phyloP scores from a whole-genome alignment of 306 rosid species.

The Gynostemma pentaphyllum region DNA sequence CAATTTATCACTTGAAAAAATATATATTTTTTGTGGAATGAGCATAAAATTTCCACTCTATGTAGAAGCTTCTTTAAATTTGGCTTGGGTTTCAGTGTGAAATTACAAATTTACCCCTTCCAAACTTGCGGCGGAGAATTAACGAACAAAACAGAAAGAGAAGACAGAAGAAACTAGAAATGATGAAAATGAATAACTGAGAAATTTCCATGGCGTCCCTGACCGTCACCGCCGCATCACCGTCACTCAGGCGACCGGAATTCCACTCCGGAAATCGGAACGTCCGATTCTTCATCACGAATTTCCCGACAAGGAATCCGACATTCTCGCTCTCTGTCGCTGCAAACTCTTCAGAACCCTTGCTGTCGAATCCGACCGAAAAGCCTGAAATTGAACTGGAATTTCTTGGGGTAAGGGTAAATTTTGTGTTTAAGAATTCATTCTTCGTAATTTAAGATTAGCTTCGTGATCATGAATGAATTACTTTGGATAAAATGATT shows the following conservation, averaged over 20 bases:
- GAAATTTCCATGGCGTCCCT: conserved; percentile 34
- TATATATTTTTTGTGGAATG: too few species aligned
- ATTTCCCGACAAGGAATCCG: conserved; percentile 16
- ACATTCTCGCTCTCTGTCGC: conserved; percentile 20
- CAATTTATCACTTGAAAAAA: too few species aligned
- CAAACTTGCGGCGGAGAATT: background rate
- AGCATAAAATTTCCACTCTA: background rate
- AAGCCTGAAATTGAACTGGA: conserved; percentile 62
- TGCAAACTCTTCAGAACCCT: conserved; percentile 16
- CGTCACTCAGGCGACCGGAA: conserved; percentile 19
- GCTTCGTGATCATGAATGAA: too few species aligned
- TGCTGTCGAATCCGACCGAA: conserved; percentile 19
- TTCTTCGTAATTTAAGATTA: background rate
- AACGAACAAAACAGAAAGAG: background rate
- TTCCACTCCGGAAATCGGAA: conserved; percentile 9
- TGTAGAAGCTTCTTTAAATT: background rate
- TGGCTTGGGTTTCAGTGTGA: background rate
- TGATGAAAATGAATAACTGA: background rate
- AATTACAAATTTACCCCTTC: background rate
- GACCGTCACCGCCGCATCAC: conserved; percentile 22
- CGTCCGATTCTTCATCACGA: background rate
- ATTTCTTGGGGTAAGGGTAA: conserved; percentile 75
- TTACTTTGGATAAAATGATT: background rate
- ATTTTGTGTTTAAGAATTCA: background rate
- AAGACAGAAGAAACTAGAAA: background rate